Base-by-base conservation (phyloP, 1,284 basidiomycete species). In the Naganishia liquefaciens region DNA sequence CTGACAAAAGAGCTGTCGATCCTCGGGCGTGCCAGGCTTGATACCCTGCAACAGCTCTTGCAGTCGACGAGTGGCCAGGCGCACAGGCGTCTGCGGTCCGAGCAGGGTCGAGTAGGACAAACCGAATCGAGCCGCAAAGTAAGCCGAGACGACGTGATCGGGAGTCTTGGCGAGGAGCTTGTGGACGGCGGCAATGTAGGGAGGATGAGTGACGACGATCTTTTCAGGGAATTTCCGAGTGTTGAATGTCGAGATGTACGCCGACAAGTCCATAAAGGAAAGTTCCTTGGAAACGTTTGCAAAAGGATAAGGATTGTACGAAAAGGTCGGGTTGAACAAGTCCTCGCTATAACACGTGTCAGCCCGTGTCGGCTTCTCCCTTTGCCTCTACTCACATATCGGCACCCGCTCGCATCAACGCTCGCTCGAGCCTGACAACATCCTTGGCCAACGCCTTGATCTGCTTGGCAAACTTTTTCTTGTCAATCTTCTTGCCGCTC, bases 121-220 rank as follows among this genome's bases (percentile, higher is more conserved):
- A 11, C 88, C 86, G 10, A 87, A 84, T 51, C 88, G 85, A 51
- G 84, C 81, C 39, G 91, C 83, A 55, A 99, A 86, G 79, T 99
- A 98, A 0, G 88, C 91, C 0, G 76, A 75, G 21, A 98, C 78
- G 6, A 90, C 87, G 50, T 89, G 85, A 28, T 87, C 81, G 4
- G 84, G 78, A 0, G 90, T 91, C 17, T 84, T 80, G 37, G 86
- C 81, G 25, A 99, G 80, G 67, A 98, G 87, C 54, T 82, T 74
- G 17, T 86, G 84, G 7, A 98, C 82, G 9, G 86, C 83, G 25
- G 80, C 77, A 13, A 89, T 82, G 78, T 91, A 98, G 0, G 85
- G 82, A n/a, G 91, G 91, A 72, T 90, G 87, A 2, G 89, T 90
- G 68, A 96, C 82, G 68, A 97, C 88, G 68, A 96, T 86, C 53